Conservation (phyloP, 169 alveolate genomes). For the Plasmodium knowlesi region DNA sequence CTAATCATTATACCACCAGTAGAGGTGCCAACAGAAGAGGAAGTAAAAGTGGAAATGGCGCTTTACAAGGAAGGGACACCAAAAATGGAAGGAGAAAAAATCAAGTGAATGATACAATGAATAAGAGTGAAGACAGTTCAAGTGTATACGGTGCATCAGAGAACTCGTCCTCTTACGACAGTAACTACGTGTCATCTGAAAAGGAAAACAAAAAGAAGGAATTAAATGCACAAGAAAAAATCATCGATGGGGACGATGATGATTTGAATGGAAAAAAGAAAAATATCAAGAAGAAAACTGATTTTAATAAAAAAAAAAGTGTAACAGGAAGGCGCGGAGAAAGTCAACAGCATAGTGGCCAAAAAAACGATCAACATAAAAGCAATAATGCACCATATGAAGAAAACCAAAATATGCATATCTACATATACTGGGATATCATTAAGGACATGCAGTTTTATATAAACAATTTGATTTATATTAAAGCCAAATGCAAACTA, state of each 20-base stretch:
- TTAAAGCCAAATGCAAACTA: constrained; percentile 67
- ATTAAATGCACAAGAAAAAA: constrained; percentile 64
- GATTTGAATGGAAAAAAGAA: not conserved
- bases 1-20: not conserved
- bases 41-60: not conserved
- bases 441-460: constrained; percentile 66
- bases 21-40: not conserved
- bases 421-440: constrained; percentile 61
- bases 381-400: not conserved
- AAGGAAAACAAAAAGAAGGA: constrained; percentile 61
- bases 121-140: not conserved
- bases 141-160: not conserved
- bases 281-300: not conserved
- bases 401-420: not conserved
- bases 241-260: constrained; percentile 27
- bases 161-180: constrained; percentile 25
- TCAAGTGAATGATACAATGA: constrained; percentile 4
- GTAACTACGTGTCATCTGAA: constrained; percentile 68
- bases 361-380: not conserved
- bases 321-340: not conserved
- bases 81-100: constrained; percentile 18
- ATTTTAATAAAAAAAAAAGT: not conserved
- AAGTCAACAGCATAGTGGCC: not conserved
- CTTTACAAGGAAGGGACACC: not conserved
- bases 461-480: constrained; percentile 61